Evolutionary conservation across 305 asterid species (phyloP).

Genomic region (Lippia alba): DNA sequence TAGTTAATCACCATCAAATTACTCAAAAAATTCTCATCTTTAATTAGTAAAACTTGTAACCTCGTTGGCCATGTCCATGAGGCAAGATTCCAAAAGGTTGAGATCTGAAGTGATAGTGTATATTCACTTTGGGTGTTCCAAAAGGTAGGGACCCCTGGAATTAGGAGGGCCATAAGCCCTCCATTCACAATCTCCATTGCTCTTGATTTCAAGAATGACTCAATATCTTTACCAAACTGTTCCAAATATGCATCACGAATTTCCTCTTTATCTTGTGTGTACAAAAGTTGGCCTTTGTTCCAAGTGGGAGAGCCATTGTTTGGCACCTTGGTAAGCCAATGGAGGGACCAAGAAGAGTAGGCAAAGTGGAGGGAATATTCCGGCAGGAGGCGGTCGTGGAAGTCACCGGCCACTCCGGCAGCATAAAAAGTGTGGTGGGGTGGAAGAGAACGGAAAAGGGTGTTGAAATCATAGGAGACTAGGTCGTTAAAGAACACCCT

Average conservation of each 20-base stretch:
- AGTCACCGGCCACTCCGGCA: constrained; percentile 36
- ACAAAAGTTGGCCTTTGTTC: constrained; percentile 35
- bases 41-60: constrained; percentile 11
- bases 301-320: constrained; percentile 25
- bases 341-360: constrained; percentile 41
- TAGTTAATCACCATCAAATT: too few species aligned
- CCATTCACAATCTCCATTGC: constrained; percentile 41
- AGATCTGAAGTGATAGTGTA: constrained; percentile 23
- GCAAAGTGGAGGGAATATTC: constrained; percentile 36
- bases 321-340: constrained; percentile 38
- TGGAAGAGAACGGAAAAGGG: constrained; percentile 40
- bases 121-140: constrained; percentile 24
- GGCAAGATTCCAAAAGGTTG: constrained; percentile 36
- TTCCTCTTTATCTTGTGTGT: constrained; percentile 18
- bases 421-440: constrained; percentile 17
- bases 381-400: constrained; percentile 39
- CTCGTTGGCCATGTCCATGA: constrained; percentile 43
- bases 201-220: constrained; percentile 34
- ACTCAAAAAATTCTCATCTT: not conserved
- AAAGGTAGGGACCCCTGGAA: constrained; percentile 33
- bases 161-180: constrained; percentile 43
- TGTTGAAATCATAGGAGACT: constrained; percentile 40
- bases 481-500: constrained; percentile 33
- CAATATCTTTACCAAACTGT: constrained; percentile 32
- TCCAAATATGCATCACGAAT: constrained; percentile 34